phyloP scores from a whole-genome alignment of 176 grass and related monocot species.

The Miscanthus lutarioriparius region DNA sequence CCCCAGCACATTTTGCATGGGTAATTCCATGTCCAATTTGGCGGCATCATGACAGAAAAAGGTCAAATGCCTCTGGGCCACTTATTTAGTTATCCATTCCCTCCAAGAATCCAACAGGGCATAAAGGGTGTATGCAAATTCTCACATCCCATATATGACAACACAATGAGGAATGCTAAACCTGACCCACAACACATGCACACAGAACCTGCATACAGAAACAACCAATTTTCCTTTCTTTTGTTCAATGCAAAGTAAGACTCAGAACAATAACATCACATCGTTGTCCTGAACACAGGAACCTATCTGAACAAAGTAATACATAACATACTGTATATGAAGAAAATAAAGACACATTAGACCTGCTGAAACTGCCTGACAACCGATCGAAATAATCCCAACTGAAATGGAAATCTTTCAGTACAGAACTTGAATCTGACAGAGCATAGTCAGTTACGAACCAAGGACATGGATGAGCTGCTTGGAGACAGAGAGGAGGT shows the following conservation, averaged over 20 bases:
- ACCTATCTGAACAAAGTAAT: background rate
- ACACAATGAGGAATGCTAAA: background rate
- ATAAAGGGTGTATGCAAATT: background rate
- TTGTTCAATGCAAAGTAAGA: conserved; percentile 2
- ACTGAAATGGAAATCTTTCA: background rate
- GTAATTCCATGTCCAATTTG: too few species aligned
- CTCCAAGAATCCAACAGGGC: background rate
- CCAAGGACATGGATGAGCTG: conserved; percentile 79
- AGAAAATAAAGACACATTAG: background rate
- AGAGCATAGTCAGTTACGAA: conserved; percentile 37
- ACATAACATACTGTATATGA: too few species aligned
- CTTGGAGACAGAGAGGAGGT: conserved; percentile 65
- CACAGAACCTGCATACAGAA: background rate
- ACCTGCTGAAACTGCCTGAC: background rate
- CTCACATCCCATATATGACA: background rate
- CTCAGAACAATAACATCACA: background rate
- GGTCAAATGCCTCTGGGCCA: background rate
- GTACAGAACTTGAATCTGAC: conserved; percentile 3
- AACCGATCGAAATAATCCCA: background rate
- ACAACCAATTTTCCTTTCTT: background rate
- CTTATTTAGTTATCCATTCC: background rate
- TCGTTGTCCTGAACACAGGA: background rate
- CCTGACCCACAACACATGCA: conserved; percentile 5
- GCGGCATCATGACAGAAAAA: background rate
- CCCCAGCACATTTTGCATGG: too few species aligned